Conservation (phyloP, 139 green algal species). For the Haematococcus sp. region DNA sequence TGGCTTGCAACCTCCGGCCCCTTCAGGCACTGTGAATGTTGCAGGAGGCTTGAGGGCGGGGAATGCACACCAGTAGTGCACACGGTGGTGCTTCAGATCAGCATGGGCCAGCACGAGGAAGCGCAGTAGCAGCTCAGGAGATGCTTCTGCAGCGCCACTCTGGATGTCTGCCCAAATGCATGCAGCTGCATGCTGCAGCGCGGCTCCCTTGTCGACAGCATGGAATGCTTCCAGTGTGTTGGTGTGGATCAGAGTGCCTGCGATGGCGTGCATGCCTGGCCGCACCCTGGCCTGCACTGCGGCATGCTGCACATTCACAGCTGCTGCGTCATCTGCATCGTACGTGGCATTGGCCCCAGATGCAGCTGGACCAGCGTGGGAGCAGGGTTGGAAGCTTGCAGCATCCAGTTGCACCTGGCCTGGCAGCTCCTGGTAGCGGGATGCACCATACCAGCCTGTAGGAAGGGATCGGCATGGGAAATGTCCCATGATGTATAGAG, state of each 20-base stretch:
- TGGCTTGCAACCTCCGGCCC: background rate
- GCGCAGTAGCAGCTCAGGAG: constrained; percentile 47
- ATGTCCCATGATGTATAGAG: too few relatives aligned
- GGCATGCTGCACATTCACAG: background rate
- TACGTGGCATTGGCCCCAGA: background rate
- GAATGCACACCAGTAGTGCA: constrained; percentile 81
- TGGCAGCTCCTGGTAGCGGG: constrained; percentile 29
- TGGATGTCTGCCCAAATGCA: constrained; percentile 61
- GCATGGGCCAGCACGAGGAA: constrained; percentile 78
- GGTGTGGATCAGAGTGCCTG: constrained; percentile 49
- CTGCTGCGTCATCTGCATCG: background rate
- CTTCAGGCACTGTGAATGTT: constrained; percentile 34
- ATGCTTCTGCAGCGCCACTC: constrained; percentile 49
- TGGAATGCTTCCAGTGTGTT: constrained; percentile 83
- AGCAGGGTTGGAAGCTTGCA: constrained; percentile 15
- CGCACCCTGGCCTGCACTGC: background rate
- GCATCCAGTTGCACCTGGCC: constrained; percentile 33
- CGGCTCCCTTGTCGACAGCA: constrained; percentile 39
- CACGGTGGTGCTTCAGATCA: constrained; percentile 91
- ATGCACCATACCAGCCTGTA: constrained; percentile 30
- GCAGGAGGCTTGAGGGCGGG: constrained; percentile 68
- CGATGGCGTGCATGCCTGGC: constrained; percentile 15
- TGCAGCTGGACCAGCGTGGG: background rate
- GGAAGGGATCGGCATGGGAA: background rate
- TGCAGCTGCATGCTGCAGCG: constrained; percentile 36